Evolutionary conservation across 1,284 basidiomycete genomes (phyloP).

Genomic region (Phylloboletellus chloephorus): DNA sequence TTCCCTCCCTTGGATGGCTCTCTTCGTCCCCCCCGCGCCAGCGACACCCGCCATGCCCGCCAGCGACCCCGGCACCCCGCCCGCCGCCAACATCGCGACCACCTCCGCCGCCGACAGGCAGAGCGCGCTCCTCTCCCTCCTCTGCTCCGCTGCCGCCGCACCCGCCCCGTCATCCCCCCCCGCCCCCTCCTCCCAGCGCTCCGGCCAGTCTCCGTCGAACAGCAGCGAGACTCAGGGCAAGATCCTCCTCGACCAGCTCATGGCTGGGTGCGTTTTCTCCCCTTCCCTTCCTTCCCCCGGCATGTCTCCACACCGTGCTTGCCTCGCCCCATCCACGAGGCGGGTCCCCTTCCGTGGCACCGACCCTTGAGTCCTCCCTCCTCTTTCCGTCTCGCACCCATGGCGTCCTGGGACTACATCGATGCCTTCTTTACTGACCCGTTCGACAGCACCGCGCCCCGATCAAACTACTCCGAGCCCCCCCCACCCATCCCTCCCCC

Average conservation of each 20-base stretch:
- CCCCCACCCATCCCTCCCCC: constrained; percentile 37
- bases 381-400: constrained; percentile 11
- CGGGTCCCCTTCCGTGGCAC: constrained; percentile 20
- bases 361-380: not conserved
- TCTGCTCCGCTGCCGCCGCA: constrained; percentile 44
- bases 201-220: constrained; percentile 46
- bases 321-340: constrained; percentile 30
- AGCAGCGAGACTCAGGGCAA: constrained; percentile 65
- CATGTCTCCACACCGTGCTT: too few relatives aligned
- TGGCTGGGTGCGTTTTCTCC: constrained; percentile 60
- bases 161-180: constrained; percentile 47
- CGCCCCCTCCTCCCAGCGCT: constrained; percentile 50
- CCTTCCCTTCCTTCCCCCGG: not conserved
- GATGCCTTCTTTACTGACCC: constrained; percentile 30
- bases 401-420: constrained; percentile 32
- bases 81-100: constrained; percentile 34
- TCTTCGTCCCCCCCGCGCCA: constrained; percentile 42
- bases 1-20: constrained; percentile 7
- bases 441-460: constrained; percentile 42
- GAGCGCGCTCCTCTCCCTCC: constrained; percentile 64
- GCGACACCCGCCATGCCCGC: constrained; percentile 49
- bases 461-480: constrained; percentile 53
- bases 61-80: constrained; percentile 38
- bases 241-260: constrained; percentile 69
- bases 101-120: constrained; percentile 56